Base-by-base conservation (phyloP, 768 basidiomycete species). In the Strobilomyces dryophilus region DNA sequence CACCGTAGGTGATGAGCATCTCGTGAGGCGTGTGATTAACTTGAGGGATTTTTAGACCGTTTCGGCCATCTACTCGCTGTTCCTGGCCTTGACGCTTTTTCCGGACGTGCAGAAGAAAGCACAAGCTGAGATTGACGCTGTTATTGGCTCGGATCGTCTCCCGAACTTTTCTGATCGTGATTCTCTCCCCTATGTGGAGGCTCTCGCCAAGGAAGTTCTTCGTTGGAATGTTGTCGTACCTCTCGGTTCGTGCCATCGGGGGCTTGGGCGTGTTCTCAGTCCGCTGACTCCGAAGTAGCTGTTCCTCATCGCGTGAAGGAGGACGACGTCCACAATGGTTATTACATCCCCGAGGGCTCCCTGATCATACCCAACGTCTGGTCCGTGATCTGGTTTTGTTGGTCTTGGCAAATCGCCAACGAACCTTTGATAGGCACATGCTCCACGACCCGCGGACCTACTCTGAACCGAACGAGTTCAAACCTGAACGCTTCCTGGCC, bases 291-390 rank as follows among this genome's bases (percentile, higher is more conserved):
- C 10, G 24, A 46, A 43, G 29, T 50, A 63, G 55, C 56, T 43
- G 41, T 59, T 10, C 76, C 83, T 11, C 84, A 85, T 61, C 75
- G 80, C 15, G 76, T 72, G 9, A 76, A 70, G n/a, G 73, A 82
- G 58, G 82, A 85, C 52, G 84, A 85, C 51, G 63, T 83, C 5
- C 81, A 85, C 47, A 73, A 82, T 42, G 83, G 83, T 7, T 80
- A 81, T 66, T 77, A 76, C 37, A 81, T 85, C 47, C 84, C 84
- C 9, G 79, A 84, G 45, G 69, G 71, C 6, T 50, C 59, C 2
- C 26, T 72, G 24, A 46, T 71, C 5, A 47, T 71, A 2, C 8
- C 69, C 20, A 64, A 65, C 45, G 0, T 63, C 12, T 65, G 58
- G 61, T 66, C 37, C 20, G 61, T 53, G 11, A 24, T 9, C 34